These are phyloP conservation scores for Pseudocercospora pini-densiflorae DNA, from an alignment of 2,329 filamentous ascomycete species.

Conservation along the genomic window DNA sequence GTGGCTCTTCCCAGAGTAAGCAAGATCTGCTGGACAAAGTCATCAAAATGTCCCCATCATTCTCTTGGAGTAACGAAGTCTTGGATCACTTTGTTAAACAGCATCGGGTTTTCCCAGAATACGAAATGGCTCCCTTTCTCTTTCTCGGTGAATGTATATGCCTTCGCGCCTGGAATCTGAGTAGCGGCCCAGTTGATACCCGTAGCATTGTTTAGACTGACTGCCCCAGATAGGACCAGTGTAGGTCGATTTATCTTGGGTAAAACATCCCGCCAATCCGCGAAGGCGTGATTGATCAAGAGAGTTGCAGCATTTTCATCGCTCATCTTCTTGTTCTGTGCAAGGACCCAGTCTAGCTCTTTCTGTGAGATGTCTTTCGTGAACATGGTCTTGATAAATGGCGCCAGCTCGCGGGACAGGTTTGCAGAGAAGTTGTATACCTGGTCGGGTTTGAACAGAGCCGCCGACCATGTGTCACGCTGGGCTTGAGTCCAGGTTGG, in stretches of 20 bases:
- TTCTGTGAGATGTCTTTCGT: neutral
- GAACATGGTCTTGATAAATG: neutral
- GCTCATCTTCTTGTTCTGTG: neutral
- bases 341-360: neutral
- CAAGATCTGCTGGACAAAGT: too few species aligned
- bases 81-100: neutral
- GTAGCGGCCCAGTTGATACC: neutral
- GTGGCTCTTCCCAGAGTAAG: too few species aligned
- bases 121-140: slow-evolving; percentile 4
- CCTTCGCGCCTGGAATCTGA: neutral
- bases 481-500: neutral
- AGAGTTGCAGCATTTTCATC: neutral
- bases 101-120: slow-evolving; percentile 1
- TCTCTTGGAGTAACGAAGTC: neutral
- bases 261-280: neutral
- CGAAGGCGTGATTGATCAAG: neutral
- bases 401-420: neutral
- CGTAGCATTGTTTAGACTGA: neutral
- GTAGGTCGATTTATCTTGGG: neutral
- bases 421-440: neutral
- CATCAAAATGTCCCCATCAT: too few species aligned
- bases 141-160: neutral
- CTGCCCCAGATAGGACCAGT: neutral
- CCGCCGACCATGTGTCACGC: neutral
- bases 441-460: neutral